Percentiles rank a stretch among this genome's conserved stretches.
These are phyloP conservation scores for Bothriochloa decipiens DNA, from an alignment of 176 grass and related monocot species.

Conservation along the genomic window DNA sequence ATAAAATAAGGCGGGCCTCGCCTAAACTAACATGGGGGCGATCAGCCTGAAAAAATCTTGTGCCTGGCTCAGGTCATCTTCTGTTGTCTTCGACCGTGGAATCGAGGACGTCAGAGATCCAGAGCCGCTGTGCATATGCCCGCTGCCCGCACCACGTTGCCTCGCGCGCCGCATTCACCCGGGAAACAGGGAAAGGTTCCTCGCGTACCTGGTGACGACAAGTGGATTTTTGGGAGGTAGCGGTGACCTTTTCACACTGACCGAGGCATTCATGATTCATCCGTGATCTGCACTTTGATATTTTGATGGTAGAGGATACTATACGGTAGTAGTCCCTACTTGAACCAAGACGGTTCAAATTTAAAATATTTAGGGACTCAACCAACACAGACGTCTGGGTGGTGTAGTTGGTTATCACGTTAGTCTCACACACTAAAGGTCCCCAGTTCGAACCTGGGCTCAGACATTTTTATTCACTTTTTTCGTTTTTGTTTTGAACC, in stretches of 20 bases:
- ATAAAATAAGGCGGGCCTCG: not conserved
- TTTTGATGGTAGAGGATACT: too few relatives aligned
- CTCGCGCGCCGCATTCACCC: not conserved
- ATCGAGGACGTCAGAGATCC: not conserved
- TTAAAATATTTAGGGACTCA: too few relatives aligned
- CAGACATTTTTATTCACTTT: conserved; percentile 19
- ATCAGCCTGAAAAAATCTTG: not conserved
- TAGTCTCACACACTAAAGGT: conserved; percentile 84
- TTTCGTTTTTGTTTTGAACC: too few relatives aligned
- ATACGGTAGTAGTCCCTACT: too few relatives aligned
- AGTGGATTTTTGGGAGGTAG: conserved; percentile 27
- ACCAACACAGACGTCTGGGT: not conserved
- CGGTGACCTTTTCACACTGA: not conserved
- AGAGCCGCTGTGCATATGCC: conserved; percentile 27
- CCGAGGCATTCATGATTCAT: not conserved
- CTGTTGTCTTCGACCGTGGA: not conserved
- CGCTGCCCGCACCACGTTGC: conserved; percentile 27
- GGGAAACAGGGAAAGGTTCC: conserved; percentile 1
- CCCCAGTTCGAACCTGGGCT: conserved; percentile 80
- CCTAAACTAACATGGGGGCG: not conserved
- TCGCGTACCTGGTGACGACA: not conserved
- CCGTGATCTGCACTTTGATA: conserved; percentile 11
- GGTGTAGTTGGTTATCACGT: conserved; percentile 84
- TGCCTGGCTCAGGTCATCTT: not conserved
- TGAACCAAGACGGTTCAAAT: too few relatives aligned